phyloP scores from a whole-genome alignment of 257 asterid species.

The Cynanchum wilfordii region DNA sequence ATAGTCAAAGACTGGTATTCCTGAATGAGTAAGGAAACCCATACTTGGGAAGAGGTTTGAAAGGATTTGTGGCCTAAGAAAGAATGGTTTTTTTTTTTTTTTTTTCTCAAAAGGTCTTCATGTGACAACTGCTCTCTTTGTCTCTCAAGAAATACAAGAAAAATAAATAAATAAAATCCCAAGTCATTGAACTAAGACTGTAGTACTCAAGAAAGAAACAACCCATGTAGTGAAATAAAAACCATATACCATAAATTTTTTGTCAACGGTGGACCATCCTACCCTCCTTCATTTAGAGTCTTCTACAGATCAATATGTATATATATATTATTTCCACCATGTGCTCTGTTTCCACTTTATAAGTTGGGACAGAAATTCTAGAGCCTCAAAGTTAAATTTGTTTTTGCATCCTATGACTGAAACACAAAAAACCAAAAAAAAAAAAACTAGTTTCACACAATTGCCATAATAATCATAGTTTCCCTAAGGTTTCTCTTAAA shows the following conservation, averaged over 20 bases:
- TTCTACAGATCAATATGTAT: background rate
- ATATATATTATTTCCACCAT: conserved; percentile 14
- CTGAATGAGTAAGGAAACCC: conserved; percentile 12
- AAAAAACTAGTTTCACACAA: background rate
- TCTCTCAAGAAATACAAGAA: conserved; percentile 2
- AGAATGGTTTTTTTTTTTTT: background rate
- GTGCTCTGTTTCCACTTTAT: conserved; percentile 22
- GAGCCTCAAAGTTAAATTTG: background rate
- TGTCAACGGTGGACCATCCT: conserved; percentile 26
- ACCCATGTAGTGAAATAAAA: conserved; percentile 18
- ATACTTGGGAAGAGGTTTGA: background rate
- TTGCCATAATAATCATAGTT: background rate
- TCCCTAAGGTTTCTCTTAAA: background rate
- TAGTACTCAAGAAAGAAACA: conserved; percentile 31
- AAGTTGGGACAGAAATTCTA: conserved; percentile 12
- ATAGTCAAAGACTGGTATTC: background rate
- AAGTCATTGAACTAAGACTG: background rate
- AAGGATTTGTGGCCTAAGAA: background rate
- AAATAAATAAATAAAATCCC: background rate
- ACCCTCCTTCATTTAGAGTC: background rate
- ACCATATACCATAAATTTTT: background rate
- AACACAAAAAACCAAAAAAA: conserved; percentile 5
- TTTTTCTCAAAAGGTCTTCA: conserved; percentile 11
- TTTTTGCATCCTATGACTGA: conserved; percentile 26
- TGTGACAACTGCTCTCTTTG: conserved; percentile 32